Percentiles rank a stretch among this genome's conserved stretches.
These are phyloP conservation scores for Xerocomus alliaceus DNA, from an alignment of 1,284 basidiomycete genomes.

Conservation along the genomic window DNA sequence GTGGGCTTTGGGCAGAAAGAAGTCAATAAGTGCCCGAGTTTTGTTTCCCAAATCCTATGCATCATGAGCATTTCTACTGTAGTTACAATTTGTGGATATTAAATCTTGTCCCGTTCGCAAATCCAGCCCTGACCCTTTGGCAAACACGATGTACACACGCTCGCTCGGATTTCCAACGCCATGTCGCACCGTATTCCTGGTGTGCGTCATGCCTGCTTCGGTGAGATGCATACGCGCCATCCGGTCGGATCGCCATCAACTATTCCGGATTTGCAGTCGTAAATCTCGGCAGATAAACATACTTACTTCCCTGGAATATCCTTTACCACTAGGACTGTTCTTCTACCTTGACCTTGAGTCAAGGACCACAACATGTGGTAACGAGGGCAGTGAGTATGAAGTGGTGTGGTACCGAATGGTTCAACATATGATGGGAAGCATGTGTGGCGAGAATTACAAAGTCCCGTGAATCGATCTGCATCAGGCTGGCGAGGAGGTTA, in stretches of 20 bases:
- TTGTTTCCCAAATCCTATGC: too few species aligned
- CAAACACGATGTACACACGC: too few species aligned
- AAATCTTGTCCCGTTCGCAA: too few species aligned
- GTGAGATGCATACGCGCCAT: conserved; percentile 1
- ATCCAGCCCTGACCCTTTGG: too few species aligned
- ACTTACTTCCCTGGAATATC: conserved; percentile 12
- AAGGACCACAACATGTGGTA: not conserved
- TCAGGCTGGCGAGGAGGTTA: not conserved
- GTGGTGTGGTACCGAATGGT: not conserved
- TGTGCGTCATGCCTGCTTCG: not conserved
- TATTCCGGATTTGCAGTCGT: not conserved
- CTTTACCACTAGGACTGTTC: not conserved
- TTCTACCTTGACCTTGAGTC: not conserved
- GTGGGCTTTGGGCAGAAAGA: too few species aligned
- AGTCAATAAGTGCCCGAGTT: too few species aligned
- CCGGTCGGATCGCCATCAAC: conserved; percentile 1
- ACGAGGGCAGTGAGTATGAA: too few species aligned
- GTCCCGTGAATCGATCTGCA: not conserved
- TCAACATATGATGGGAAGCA: not conserved
- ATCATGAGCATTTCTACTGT: too few species aligned
- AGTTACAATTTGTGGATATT: too few species aligned
- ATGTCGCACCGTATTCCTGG: too few species aligned
- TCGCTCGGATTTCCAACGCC: not conserved
- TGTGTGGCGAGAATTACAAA: not conserved
- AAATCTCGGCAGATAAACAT: conserved; percentile 11